A percentile compares a stretch with the other conserved stretches of the same genome.
Conservation (phyloP, 2,329 filamentous ascomycete species). For the Aspergillus sp. region DNA sequence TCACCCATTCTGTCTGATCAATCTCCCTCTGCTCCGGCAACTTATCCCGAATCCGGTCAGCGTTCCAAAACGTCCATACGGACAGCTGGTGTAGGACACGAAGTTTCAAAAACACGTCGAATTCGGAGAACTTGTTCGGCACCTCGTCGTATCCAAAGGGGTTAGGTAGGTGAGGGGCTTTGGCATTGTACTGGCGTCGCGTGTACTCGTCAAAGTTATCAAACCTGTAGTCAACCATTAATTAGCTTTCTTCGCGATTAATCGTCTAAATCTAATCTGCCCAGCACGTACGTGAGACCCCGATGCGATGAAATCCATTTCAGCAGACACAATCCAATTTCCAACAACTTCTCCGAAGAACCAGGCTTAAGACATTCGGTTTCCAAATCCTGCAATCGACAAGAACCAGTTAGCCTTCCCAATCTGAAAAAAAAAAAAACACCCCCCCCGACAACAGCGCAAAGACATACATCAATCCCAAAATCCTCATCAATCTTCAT, state of each 20-base stretch:
- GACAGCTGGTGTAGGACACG: conserved; percentile 79
- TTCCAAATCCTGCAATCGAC: conserved; percentile 69
- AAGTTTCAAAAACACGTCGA: conserved; percentile 78
- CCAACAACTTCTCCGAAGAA: conserved; percentile 66
- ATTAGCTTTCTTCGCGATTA: conserved; percentile 4
- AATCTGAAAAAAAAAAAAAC: not conserved
- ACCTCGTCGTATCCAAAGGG: conserved; percentile 77
- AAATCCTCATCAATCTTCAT: conserved; percentile 87
- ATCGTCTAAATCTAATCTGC: conserved; percentile 3
- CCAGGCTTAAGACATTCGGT: conserved; percentile 75
- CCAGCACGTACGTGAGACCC: conserved; percentile 70
- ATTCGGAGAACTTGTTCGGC: conserved; percentile 69
- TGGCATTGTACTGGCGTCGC: conserved; percentile 79
- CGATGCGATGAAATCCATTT: conserved; percentile 94
- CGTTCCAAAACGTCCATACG: conserved; percentile 81
- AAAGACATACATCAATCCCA: conserved; percentile 72
- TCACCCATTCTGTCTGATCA: conserved; percentile 80
- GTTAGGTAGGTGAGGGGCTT: conserved; percentile 66
- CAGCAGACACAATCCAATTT: conserved; percentile 80
- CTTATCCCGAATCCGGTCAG: conserved; percentile 78
- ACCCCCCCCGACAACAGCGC: not conserved
- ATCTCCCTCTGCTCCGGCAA: conserved; percentile 77
- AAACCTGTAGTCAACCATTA: conserved; percentile 46
- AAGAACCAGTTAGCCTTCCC: not conserved
- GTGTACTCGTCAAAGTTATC: conserved; percentile 94